phyloP scores from a whole-genome alignment of 1,139 yeast genomes.

The Dujonia santamariae region DNA sequence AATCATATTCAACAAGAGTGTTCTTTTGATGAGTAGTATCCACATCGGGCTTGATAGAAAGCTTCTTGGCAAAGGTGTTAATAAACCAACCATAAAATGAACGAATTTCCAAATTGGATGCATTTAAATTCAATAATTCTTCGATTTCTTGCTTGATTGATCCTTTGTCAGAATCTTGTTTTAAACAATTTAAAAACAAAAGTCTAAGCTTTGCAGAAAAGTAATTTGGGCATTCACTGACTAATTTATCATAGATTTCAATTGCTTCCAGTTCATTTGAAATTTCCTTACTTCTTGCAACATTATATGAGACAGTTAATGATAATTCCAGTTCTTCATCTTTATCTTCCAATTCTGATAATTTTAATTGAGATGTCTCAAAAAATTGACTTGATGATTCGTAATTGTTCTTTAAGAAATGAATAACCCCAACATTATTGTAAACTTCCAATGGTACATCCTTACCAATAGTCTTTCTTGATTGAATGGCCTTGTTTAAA shows the following conservation, averaged over 20 bases:
- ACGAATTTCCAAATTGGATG: conserved; percentile 74
- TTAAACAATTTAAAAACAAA: conserved; percentile 48
- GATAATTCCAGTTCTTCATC: conserved; percentile 23
- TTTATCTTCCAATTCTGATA: conserved; percentile 10
- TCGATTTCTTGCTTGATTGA: conserved; percentile 54
- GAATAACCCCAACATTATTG: conserved; percentile 85
- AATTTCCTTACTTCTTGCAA: conserved; percentile 60
- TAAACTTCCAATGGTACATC: conserved; percentile 65
- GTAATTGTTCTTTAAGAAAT: conserved; percentile 62
- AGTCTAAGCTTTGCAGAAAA: conserved; percentile 74
- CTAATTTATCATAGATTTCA: conserved; percentile 51
- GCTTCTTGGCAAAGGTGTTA: conserved; percentile 55
- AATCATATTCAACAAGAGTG: conserved; percentile 75
- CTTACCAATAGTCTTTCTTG: conserved; percentile 38
- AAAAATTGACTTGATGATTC: conserved; percentile 43
- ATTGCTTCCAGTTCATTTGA: conserved; percentile 45
- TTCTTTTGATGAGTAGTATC: conserved; percentile 84
- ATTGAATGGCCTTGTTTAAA: conserved; percentile 56
- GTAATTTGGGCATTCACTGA: conserved; percentile 64
- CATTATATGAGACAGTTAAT: conserved; percentile 51
- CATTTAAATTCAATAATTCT: conserved; percentile 49
- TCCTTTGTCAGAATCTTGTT: conserved; percentile 7
- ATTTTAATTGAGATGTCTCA: conserved; percentile 41
- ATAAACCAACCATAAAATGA: conserved; percentile 93
- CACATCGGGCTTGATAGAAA: conserved; percentile 52